Conservation (phyloP, 371 early-diverging fungal genomes). For the Mucor mucedo region DNA sequence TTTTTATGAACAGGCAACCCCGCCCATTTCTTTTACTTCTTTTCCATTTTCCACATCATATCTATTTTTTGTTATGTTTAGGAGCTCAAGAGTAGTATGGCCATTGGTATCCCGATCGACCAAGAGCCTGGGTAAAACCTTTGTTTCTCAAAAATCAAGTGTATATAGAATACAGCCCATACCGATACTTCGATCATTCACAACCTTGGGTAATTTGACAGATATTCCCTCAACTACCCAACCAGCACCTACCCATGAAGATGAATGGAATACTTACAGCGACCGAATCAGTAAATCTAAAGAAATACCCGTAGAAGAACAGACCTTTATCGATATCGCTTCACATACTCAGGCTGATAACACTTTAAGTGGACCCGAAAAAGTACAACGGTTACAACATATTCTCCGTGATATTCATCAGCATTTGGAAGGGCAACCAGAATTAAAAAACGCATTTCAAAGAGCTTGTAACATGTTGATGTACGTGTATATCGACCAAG, state of each 20-base stretch:
- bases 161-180: not conserved
- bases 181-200: not conserved
- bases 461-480: conserved; percentile 47
- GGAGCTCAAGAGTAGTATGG: conserved; percentile 1
- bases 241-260: not conserved
- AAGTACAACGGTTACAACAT: conserved; percentile 24
- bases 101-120: not conserved
- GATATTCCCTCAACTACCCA: not conserved
- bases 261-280: not conserved
- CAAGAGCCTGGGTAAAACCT: not conserved
- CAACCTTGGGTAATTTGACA: not conserved
- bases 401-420: conserved; percentile 26
- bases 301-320: not conserved
- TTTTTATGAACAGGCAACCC: conserved; percentile 9
- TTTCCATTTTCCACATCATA: not conserved
- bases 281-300: not conserved
- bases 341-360: not conserved
- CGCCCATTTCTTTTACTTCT: not conserved
- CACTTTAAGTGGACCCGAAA: not conserved
- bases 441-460: conserved; percentile 13
- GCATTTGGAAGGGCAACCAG: not conserved
- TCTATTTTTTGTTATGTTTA: conserved; percentile 3
- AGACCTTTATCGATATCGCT: conserved; percentile 6
- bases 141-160: not conserved
- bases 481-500: conserved; percentile 25